phyloP scores from a whole-genome alignment of 1,284 basidiomycete genomes.

The Neotropicomus parvogracilis region DNA sequence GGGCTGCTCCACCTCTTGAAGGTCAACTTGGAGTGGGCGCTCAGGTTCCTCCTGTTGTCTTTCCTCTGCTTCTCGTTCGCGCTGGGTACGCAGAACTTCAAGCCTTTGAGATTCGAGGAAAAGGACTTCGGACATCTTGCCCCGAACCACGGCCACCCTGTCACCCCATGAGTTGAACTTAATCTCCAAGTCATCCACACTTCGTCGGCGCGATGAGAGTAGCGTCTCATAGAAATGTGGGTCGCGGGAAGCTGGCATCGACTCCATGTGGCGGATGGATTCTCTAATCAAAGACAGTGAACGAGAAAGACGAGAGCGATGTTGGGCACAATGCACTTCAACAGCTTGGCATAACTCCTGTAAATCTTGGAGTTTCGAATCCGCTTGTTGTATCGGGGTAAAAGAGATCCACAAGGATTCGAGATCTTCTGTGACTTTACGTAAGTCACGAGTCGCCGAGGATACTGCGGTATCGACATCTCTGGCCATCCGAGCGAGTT shows the following conservation, averaged over 20 bases:
- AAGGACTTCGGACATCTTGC: conserved; percentile 36
- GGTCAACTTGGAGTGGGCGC: conserved; percentile 27
- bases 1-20: conserved; percentile 15
- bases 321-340: conserved; percentile 35
- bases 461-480: conserved; percentile 47
- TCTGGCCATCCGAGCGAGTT: conserved; percentile 51
- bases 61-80: conserved; percentile 28
- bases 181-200: conserved; percentile 49
- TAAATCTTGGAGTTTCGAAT: conserved; percentile 34
- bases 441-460: conserved; percentile 38
- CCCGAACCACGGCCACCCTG: conserved; percentile 38
- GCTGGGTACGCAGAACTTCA: conserved; percentile 26
- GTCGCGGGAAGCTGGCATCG: conserved; percentile 40
- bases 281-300: conserved; percentile 52
- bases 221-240: conserved; percentile 42
- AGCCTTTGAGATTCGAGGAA: conserved; percentile 34
- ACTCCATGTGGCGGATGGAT: conserved; percentile 50
- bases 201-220: conserved; percentile 43
- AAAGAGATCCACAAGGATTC: conserved; percentile 34
- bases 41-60: conserved; percentile 32
- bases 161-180: conserved; percentile 48
- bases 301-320: conserved; percentile 41
- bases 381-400: conserved; percentile 24
- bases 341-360: conserved; percentile 35
- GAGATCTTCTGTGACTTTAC: conserved; percentile 39